A percentile compares a stretch with the other conserved stretches of the same genome.
Conservation (phyloP, 768 basidiomycete genomes). For the Tylopilus rubrobrunneus region DNA sequence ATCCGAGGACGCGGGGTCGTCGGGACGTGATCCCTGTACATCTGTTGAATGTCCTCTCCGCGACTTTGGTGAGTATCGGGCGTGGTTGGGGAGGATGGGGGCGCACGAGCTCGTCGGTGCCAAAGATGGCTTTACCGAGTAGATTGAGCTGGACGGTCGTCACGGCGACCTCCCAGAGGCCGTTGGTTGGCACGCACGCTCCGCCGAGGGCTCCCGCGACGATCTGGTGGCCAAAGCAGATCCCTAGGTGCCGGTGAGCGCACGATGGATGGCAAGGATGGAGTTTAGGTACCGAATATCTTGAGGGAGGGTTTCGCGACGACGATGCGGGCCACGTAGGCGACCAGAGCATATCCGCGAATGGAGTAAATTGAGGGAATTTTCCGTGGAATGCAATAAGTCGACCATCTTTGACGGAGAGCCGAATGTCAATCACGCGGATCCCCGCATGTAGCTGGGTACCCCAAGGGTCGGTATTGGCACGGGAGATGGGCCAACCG, state of each 20-base stretch:
- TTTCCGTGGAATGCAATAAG: conserved; percentile 80
- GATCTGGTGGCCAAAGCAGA: conserved; percentile 93
- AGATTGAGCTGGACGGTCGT: conserved; percentile 63
- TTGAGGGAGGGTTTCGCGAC: conserved; percentile 54
- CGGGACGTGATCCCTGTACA: conserved; percentile 90
- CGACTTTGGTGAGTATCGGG: no score
- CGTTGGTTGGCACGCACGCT: conserved; percentile 57
- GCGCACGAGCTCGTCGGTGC: conserved; percentile 40
- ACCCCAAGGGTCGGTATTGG: conserved; percentile 59
- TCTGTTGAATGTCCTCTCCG: conserved; percentile 76
- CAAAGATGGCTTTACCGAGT: conserved; percentile 67
- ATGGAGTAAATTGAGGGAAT: conserved; percentile 66
- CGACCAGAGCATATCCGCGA: conserved; percentile 66
- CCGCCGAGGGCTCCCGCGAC: conserved; percentile 75
- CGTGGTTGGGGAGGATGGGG: no score
- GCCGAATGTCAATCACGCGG: conserved; percentile 77
- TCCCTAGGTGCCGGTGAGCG: conserved; percentile 41
- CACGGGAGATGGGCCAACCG: conserved; percentile 84
- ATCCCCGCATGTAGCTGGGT: conserved; percentile 75
- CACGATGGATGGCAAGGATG: not conserved
- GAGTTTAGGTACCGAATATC: conserved; percentile 53
- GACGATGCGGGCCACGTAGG: conserved; percentile 51
- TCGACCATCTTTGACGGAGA: conserved; percentile 57
- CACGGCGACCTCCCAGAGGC: conserved; percentile 81
- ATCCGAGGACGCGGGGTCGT: conserved; percentile 60